Conservation (phyloP, 139 green algal species). For the Coccomyxa sp. region DNA sequence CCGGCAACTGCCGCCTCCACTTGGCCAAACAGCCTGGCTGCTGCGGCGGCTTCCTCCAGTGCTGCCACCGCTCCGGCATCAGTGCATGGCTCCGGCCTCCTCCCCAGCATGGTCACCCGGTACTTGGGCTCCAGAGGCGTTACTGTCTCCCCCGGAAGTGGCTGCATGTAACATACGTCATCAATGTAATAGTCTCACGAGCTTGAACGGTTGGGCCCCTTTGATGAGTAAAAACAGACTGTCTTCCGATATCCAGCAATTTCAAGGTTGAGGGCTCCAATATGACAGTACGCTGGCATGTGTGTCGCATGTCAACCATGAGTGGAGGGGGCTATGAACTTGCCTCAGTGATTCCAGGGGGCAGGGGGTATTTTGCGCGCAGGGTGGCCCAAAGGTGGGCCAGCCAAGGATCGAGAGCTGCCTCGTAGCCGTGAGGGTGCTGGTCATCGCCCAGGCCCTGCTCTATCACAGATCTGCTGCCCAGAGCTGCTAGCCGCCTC, state of each 20-base stretch:
- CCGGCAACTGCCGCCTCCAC: constrained; percentile 35
- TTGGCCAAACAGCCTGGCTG: constrained; percentile 29
- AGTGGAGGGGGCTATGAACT: background rate
- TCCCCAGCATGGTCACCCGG: constrained; percentile 19
- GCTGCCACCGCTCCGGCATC: background rate
- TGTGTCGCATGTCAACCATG: background rate
- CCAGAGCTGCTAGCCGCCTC: constrained; percentile 75
- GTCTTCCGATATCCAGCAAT: too few species aligned
- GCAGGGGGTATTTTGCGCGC: constrained; percentile 37
- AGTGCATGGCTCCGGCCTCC: background rate
- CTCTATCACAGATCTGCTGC: constrained; percentile 52
- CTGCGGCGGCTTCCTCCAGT: constrained; percentile 25
- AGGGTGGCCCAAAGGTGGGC: constrained; percentile 65
- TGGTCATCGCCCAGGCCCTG: constrained; percentile 88
- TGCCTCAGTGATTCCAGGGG: constrained; percentile 36
- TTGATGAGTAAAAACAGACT: too few species aligned
- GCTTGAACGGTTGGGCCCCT: too few species aligned
- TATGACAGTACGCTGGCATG: background rate
- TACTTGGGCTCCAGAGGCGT: constrained; percentile 53
- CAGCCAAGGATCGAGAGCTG: constrained; percentile 85
- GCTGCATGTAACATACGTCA: constrained; percentile 25
- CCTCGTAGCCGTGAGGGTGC: constrained; percentile 78
- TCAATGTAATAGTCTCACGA: background rate
- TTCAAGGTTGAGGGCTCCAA: background rate
- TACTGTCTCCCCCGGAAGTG: constrained; percentile 30